These are phyloP conservation scores for Diplodia intermedia DNA, from an alignment of 2,329 filamentous ascomycete genomes.

Conservation along the genomic window DNA sequence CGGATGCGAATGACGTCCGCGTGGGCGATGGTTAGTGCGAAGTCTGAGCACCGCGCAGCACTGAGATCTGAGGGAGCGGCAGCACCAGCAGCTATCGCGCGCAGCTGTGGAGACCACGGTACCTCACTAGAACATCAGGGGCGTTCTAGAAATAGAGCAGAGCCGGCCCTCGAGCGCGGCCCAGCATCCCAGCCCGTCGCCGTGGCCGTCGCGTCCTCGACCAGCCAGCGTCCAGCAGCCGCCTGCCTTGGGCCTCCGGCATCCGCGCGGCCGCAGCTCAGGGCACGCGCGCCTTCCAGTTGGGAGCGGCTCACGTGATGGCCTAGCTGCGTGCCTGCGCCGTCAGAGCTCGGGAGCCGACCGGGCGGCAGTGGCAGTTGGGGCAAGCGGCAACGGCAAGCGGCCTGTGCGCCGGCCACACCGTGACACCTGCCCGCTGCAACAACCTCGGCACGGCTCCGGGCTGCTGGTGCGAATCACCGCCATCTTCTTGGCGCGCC, in stretches of 20 bases:
- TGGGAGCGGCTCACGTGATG: background rate
- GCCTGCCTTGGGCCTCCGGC: conserved; percentile 5
- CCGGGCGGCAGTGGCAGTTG: conserved; percentile 9
- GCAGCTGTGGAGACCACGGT: conserved; percentile 27
- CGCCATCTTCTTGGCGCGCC: background rate
- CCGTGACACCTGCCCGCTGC: too few species aligned
- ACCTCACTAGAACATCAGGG: conserved; percentile 29
- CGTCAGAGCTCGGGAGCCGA: background rate
- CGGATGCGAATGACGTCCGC: conserved; percentile 23
- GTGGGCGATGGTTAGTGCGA: conserved; percentile 21
- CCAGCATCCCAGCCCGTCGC: conserved; percentile 5
- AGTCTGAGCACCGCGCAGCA: conserved; percentile 19
- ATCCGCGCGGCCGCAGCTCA: conserved; percentile 5
- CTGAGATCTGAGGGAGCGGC: conserved; percentile 12
- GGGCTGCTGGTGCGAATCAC: conserved; percentile 3
- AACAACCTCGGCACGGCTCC: conserved; percentile 11
- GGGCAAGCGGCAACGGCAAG: background rate
- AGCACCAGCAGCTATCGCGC: conserved; percentile 8
- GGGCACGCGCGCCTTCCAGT: background rate
- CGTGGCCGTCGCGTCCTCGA: conserved; percentile 9
- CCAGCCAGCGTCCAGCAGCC: background rate
- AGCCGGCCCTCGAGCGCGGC: background rate
- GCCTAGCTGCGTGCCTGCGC: too few species aligned
- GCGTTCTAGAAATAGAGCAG: conserved; percentile 27
- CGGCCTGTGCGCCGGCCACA: background rate